These are phyloP conservation scores for Aspergillus unguis DNA, from an alignment of 2,329 filamentous ascomycete genomes.

Conservation along the genomic window DNA sequence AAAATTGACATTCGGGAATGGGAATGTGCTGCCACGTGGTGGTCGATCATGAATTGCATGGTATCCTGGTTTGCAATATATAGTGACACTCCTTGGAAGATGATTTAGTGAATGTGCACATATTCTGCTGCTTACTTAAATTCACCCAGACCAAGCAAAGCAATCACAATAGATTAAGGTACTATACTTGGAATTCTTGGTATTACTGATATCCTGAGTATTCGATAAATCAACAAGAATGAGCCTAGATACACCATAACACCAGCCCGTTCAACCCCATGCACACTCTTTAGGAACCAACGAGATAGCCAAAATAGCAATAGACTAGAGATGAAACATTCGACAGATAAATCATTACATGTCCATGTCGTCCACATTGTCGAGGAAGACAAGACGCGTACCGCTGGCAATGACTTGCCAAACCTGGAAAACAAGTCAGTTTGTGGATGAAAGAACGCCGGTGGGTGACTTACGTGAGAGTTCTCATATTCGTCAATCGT, in stretches of 20 bases:
- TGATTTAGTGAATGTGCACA: too few relatives aligned
- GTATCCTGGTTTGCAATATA: too few relatives aligned
- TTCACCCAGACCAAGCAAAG: too few relatives aligned
- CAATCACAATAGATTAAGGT: too few relatives aligned
- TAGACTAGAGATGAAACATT: neutral
- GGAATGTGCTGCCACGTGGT: too few relatives aligned
- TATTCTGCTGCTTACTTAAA: too few relatives aligned
- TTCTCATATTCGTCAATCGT: constrained; percentile 86
- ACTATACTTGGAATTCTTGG: too few relatives aligned
- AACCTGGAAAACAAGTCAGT: constrained; percentile 51
- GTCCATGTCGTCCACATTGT: constrained; percentile 57
- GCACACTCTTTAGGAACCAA: constrained; percentile 1
- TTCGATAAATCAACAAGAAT: neutral
- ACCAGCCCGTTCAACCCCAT: constrained; percentile 8
- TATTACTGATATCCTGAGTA: neutral
- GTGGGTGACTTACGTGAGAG: constrained; percentile 70
- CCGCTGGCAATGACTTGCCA: constrained; percentile 75
- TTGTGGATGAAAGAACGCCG: constrained; percentile 32
- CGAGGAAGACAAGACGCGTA: constrained; percentile 68
- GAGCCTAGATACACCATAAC: constrained; percentile 12
- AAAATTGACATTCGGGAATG: neutral
- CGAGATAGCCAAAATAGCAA: constrained; percentile 5
- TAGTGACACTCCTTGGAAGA: too few relatives aligned
- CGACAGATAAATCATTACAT: constrained; percentile 21
- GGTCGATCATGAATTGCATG: too few relatives aligned